Percentiles rank a stretch among this genome's conserved stretches.
Evolutionary conservation across 352 stramenopile species (phyloP).

Genomic region (Peronospora belbahrii): DNA sequence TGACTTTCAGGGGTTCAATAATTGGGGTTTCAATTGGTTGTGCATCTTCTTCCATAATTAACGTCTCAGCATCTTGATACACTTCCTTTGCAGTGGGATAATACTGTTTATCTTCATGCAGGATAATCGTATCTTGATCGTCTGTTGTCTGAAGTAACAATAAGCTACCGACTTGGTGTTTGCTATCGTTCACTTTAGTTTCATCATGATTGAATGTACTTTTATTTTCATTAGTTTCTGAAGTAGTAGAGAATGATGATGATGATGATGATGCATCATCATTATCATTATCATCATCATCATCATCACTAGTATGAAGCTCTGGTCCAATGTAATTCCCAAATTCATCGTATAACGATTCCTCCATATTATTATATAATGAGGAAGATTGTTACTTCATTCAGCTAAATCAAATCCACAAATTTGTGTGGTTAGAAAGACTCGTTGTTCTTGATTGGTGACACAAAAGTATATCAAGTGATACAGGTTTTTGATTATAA

Average conservation of each 20-base stretch:
- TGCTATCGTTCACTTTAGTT: conserved; percentile 24
- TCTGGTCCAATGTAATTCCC: conserved; percentile 99
- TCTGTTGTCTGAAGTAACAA: conserved; percentile 37
- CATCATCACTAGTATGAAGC: conserved; percentile 77
- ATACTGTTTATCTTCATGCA: conserved; percentile 99
- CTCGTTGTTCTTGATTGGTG: neutral
- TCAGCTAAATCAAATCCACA: too few species aligned
- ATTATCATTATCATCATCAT: too few species aligned
- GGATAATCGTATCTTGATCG: conserved; percentile 92
- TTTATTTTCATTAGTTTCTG: neutral
- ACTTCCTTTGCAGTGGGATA: conserved; percentile 97
- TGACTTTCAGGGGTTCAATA: conserved; percentile 92
- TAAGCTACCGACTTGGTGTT: conserved; percentile 38
- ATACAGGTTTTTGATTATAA: too few species aligned
- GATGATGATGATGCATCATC: too few species aligned
- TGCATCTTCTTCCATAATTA: conserved; percentile 98
- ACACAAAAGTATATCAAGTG: too few species aligned
- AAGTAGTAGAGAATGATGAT: conserved; percentile 29
- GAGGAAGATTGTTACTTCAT: too few species aligned
- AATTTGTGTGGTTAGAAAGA: conserved; percentile 10
- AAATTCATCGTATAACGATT: conserved; percentile 99
- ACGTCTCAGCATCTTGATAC: conserved; percentile 93
- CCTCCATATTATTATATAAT: conserved; percentile 91
- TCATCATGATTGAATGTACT: conserved; percentile 35
- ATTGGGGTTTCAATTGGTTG: conserved; percentile 98